Evolutionary conservation across 257 asterid genomes (phyloP), one percentile per base, ranked within the genome.

Genomic region (Lycium barbarum): DNA sequence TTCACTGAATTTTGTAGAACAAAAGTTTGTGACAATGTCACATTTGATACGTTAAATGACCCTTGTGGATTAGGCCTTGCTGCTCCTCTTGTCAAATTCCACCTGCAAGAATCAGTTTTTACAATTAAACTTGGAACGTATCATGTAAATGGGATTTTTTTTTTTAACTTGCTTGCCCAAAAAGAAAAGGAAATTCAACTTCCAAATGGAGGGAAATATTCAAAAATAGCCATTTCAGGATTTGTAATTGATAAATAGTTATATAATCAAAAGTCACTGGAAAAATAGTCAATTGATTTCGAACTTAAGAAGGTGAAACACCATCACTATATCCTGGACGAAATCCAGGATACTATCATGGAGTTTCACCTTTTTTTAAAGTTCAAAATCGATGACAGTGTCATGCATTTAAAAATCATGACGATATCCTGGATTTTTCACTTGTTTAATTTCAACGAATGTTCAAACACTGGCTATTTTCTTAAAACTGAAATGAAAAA

Each of bases 51-150:
- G 6, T 93, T 94, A 67, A 94, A 93, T 22, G 96, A 6, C 2
- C 98, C 97, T 85, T 93, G 98, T 33, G 92, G 93, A 74, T 94
- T 93, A 18, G 95, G 97, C 68, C 95, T 90, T 14, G 97, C 92
- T 4, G 91, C 96, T 15, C 96, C 95, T 0, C 93, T 63, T 0
- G 93, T 90, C 93, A 91, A 78, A 76, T 94, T 93, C 95, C 89
- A 90, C 90, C 98, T 94, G 66, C 88, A 79, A 7, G 35, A 49
- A n/a, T 4, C 2, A 22, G 54, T n/a, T 33, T 2, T 35, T 68
- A 26, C 10, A 47, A 20, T 76, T 0, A 20, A 47, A 76, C 1
- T 33, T 33, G 17, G n/a, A 0, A 1, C 45, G 18, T 26, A 11
- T 12, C 40, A 63, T 22, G 70, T 26, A 65, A 65, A 26, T 26